Evolutionary conservation across 2,329 filamentous ascomycete species (phyloP).

Genomic region (Curvularia sp.): DNA sequence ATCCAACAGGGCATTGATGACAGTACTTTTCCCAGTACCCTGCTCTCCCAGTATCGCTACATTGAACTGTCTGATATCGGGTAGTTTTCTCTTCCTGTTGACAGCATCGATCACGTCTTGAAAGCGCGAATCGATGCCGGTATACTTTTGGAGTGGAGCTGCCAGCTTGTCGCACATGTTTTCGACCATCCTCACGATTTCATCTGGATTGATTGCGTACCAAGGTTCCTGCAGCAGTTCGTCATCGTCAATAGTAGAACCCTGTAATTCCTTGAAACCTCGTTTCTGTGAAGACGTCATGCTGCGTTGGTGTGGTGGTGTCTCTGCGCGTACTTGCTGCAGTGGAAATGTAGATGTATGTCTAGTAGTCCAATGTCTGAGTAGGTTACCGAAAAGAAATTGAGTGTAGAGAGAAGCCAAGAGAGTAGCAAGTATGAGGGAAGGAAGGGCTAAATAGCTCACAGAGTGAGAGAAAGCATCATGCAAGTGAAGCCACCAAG

Average conservation of each 20-base stretch:
- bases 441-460: neutral
- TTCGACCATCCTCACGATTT: neutral
- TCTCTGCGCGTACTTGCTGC: neutral
- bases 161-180: constrained; percentile 11
- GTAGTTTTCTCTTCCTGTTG: neutral
- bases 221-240: constrained; percentile 11
- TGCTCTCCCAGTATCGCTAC: constrained; percentile 25
- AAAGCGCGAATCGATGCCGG: neutral
- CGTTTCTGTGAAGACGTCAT: neutral
- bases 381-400: neutral
- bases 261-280: neutral
- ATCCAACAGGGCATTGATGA: constrained; percentile 20
- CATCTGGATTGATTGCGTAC: constrained; percentile 12
- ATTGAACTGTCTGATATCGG: neutral
- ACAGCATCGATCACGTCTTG: neutral
- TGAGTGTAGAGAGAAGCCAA: neutral
- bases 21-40: constrained; percentile 20
- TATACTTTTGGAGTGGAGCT: neutral
- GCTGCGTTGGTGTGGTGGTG: neutral
- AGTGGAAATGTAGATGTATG: neutral
- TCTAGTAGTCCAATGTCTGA: no score
- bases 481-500: neutral
- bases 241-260: constrained; percentile 1
- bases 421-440: neutral
- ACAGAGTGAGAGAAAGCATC: neutral